A percentile compares a stretch with the other conserved stretches of the same genome.
Conservation (phyloP, 306 rosid species). For the Parietaria judaica region DNA sequence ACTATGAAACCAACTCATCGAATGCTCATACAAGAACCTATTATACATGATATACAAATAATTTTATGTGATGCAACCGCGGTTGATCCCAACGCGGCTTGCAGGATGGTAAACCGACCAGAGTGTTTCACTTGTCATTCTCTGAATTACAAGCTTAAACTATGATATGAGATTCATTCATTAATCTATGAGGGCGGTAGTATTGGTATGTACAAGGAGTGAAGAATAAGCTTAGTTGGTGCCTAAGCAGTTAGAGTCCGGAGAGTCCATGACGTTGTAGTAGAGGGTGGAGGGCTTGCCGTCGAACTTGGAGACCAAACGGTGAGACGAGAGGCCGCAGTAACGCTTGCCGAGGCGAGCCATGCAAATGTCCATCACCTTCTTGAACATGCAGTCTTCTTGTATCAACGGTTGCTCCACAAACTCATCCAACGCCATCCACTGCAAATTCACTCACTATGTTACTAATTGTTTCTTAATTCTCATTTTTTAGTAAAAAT, state of each 20-base stretch:
- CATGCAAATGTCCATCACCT: slow-evolving; percentile 58
- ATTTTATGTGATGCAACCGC: no score
- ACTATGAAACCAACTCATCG: no score
- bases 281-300: slow-evolving; percentile 67
- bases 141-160: no score
- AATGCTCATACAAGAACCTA: no score
- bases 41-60: no score
- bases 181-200: no score
- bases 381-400: slow-evolving; percentile 83
- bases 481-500: no score
- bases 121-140: no score
- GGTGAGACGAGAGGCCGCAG: slow-evolving; percentile 68
- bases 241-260: slow-evolving; percentile 41
- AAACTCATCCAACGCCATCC: slow-evolving; percentile 90
- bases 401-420: slow-evolving; percentile 68
- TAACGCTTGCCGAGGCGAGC: slow-evolving; percentile 63
- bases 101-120: no score
- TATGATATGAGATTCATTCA: no score
- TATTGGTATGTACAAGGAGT: background rate
- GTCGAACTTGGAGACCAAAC: slow-evolving; percentile 70
- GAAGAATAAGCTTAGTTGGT: background rate
- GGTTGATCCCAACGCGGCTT: no score
- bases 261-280: slow-evolving; percentile 49
- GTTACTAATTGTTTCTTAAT: no score
- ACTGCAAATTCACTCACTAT: slow-evolving; percentile 30